These are phyloP conservation scores for Thymus quinquecostatus DNA, from an alignment of 257 asterid species.

Conservation along the genomic window DNA sequence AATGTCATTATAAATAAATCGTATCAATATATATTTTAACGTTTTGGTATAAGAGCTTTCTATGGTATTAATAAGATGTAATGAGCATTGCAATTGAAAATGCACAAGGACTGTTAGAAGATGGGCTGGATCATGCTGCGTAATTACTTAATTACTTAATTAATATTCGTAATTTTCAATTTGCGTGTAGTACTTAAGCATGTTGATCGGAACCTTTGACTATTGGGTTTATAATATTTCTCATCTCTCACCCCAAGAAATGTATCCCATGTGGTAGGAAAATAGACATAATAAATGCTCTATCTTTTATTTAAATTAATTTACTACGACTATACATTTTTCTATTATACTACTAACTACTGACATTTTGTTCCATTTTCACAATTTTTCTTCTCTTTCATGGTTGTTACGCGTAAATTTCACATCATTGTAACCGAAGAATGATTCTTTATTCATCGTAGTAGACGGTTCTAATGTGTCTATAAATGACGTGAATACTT, in stretches of 20 bases:
- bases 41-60: no score
- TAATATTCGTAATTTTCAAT: neutral
- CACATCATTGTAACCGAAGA: neutral
- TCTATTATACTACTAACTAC: neutral
- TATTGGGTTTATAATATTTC: neutral
- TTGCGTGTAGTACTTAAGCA: conserved; percentile 18
- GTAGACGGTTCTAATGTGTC: no score
- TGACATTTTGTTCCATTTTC: neutral
- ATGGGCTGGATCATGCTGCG: neutral
- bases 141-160: neutral
- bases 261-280: conserved; percentile 13
- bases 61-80: no score
- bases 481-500: no score
- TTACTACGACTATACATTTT: neutral
- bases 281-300: conserved; percentile 34
- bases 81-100: no score
- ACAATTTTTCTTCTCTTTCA: neutral
- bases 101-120: no score
- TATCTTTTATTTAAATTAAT: conserved; percentile 21
- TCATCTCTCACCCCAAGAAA: neutral
- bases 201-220: conserved; percentile 15
- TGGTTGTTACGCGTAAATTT: neutral
- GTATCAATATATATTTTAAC: no score
- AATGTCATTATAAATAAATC: no score
- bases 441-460: no score